These are phyloP conservation scores for Pyricularia sp. DNA, from an alignment of 2,329 filamentous ascomycete genomes.

Conservation along the genomic window DNA sequence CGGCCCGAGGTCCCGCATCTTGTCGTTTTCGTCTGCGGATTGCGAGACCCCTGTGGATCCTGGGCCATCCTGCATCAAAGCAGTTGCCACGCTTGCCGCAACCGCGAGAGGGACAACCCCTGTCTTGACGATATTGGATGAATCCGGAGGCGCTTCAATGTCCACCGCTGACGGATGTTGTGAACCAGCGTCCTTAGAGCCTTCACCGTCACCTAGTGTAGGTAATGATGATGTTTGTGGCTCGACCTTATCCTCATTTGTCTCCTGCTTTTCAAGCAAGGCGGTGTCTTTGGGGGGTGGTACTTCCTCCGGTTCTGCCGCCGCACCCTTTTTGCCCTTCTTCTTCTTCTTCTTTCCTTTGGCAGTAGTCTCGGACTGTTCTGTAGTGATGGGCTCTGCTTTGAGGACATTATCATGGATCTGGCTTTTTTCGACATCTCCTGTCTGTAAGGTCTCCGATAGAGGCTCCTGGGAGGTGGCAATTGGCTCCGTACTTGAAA, in stretches of 20 bases:
- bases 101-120: background rate
- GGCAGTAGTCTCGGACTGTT: background rate
- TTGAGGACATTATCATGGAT: background rate
- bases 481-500: background rate
- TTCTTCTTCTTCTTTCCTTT: constrained; percentile 1
- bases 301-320: background rate
- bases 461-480: background rate
- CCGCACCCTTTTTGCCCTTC: constrained; percentile 1
- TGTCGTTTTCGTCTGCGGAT: background rate
- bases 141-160: background rate
- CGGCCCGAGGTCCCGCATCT: background rate
- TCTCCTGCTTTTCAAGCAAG: background rate
- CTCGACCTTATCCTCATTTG: background rate
- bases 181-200: background rate
- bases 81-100: background rate
- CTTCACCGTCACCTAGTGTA: background rate
- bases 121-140: background rate
- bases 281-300: background rate
- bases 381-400: background rate
- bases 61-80: background rate
- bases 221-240: background rate
- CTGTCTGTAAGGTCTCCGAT: background rate
- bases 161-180: background rate
- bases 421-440: background rate
- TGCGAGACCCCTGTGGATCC: background rate